Evolutionary conservation across 305 asterid species (phyloP), one percentile per base, ranked within the genome.

Genomic region (Ilex paraguariensis): DNA sequence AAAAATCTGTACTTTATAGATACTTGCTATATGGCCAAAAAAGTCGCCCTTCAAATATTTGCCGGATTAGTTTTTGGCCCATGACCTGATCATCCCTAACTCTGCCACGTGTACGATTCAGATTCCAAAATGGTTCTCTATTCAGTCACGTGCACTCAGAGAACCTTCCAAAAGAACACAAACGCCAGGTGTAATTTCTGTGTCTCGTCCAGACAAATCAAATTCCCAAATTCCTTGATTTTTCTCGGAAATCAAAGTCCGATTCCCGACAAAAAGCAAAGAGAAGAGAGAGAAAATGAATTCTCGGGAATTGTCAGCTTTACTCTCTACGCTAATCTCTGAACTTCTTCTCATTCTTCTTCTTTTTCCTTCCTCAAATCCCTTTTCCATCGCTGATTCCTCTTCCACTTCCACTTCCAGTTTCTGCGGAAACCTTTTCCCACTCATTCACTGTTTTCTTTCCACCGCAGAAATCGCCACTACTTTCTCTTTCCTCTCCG

Each of bases 271-370:
- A 14, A 3, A 60, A 3, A 36, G 31, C 14, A 16, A 51, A 0
- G 14, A 31, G 30, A 44, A 59, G 66, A 28, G 59, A 48, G 52
- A 53, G 45, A 70, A 39, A 7, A 70, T 75, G 80, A 77, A 74
- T 73, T 57, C 82, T 66, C 82, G 70, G 5, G 54, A 77, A 14
- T 73, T 85, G 46, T 87, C 86, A 48, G 81, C 81, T 36, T 15
- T 81, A 30, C 75, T 90, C 48, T 87, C 92, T 28, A 76, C 96
- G 4, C 72, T 85, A 32, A 67, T 82, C 45, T 83, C 92, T 21
- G 87, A 90, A 62, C 64, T 84, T 48, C 51, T 84, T 52, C 59
- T 84, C 32, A 71, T 82, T 40, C 67, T 87, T 15, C 54, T 66
- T 42, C 65, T 84, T 39, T 79, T 81, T 61, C 87, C 87, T 14